Conservation (phyloP, 495 filamentous ascomycete genomes). For the Recurvomyces mirabilis region DNA sequence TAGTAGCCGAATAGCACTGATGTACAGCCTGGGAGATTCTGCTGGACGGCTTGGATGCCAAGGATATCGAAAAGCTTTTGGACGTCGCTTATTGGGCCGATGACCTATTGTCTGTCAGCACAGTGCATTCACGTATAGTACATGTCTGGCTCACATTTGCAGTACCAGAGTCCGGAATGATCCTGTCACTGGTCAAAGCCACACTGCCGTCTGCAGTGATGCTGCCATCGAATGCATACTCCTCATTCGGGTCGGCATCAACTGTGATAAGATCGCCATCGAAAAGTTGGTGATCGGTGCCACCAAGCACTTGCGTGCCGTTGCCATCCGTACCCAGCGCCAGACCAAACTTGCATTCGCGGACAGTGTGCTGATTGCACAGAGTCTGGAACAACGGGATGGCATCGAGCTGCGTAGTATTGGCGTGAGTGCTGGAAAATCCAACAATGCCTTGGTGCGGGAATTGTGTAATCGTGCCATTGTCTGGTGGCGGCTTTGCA, state of each 20-base stretch:
- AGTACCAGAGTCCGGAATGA: conserved; percentile 4
- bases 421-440: not conserved
- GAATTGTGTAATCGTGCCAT: conserved; percentile 1
- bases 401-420: conserved; percentile 1
- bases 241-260: not conserved
- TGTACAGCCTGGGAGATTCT: not conserved
- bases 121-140: not conserved
- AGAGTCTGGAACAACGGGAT: conserved; percentile 6
- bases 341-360: conserved; percentile 2
- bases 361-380: not conserved
- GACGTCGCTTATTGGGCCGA: conserved; percentile 4
- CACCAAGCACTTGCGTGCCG: conserved; percentile 5
- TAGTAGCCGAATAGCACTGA: conserved; percentile 9
- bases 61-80: conserved; percentile 1
- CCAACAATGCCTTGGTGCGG: conserved; percentile 9
- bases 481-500: not conserved
- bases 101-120: not conserved
- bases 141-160: not conserved
- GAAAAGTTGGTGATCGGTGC: not conserved
- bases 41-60: conserved; percentile 10
- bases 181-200: not conserved
- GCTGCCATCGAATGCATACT: not conserved
- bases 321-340: not conserved
- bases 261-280: not conserved
- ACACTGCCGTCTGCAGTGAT: not conserved